phyloP scores from a whole-genome alignment of 768 basidiomycete species.

The Trichaptum fuscoviolaceum region DNA sequence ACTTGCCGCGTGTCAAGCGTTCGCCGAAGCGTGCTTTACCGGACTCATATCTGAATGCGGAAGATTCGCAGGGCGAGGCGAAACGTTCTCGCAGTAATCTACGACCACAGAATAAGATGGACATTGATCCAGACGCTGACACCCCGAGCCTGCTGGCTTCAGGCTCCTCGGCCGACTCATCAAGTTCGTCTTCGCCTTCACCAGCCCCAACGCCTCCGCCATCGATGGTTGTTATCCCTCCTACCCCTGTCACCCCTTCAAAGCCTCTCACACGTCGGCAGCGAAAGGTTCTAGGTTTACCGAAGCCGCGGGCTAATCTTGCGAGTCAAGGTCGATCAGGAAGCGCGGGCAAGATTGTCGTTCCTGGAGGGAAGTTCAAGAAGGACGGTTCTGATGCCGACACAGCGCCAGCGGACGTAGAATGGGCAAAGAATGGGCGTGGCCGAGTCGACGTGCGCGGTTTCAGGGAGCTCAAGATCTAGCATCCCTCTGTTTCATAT shows the following conservation, averaged over 20 bases:
- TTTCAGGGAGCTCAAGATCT: conserved; percentile 74
- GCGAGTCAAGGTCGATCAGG: conserved; percentile 16
- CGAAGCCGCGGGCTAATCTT: conserved; percentile 41
- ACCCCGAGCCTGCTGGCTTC: conserved; percentile 42
- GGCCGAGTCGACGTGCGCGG: conserved; percentile 73
- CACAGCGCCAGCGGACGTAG: conserved; percentile 33
- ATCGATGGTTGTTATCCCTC: conserved; percentile 7
- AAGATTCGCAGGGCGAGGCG: conserved; percentile 28
- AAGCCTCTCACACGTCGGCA: conserved; percentile 59
- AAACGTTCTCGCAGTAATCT: conserved; percentile 31
- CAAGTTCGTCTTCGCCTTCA: conserved; percentile 30
- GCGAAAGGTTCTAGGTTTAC: conserved; percentile 63
- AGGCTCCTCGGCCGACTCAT: conserved; percentile 25
- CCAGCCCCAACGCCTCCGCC: conserved; percentile 27
- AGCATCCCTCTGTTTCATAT: conserved; percentile 10
- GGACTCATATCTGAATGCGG: conserved; percentile 39
- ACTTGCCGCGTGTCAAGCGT: conserved; percentile 29
- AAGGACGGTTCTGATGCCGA: conserved; percentile 27
- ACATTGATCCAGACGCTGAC: conserved; percentile 23
- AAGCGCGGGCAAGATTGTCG: conserved; percentile 50
- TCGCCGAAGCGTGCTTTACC: conserved; percentile 59
- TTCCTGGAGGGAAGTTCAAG: conserved; percentile 56
- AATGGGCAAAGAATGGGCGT: conserved; percentile 65
- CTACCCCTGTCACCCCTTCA: conserved; percentile 2
- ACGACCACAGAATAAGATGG: conserved; percentile 23